Evolutionary conservation across 768 basidiomycete species (phyloP).

Genomic region (Dioszegia crocea): DNA sequence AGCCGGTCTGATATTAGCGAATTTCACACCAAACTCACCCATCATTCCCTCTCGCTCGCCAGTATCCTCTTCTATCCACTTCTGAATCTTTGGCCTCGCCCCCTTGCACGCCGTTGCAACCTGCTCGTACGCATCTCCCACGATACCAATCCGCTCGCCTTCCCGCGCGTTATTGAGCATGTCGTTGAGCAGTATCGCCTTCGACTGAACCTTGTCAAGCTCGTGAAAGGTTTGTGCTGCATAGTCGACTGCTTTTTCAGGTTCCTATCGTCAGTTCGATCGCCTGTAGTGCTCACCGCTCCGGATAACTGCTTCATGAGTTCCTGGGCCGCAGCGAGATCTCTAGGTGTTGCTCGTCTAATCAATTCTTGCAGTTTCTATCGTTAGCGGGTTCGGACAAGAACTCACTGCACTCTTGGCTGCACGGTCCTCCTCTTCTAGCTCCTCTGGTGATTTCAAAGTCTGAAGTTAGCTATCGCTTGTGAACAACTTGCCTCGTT

Average conservation of each 20-base stretch:
- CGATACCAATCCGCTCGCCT: conserved; percentile 69
- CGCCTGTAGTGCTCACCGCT: conserved; percentile 54
- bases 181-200: conserved; percentile 92
- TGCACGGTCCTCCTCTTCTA: conserved; percentile 89
- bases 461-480: conserved; percentile 55
- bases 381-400: background rate
- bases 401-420: conserved; percentile 75
- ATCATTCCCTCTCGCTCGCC: conserved; percentile 66
- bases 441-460: conserved; percentile 89
- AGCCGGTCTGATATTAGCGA: conserved; percentile 65
- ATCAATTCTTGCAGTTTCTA: conserved; percentile 98
- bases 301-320: conserved; percentile 94
- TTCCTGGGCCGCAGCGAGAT: conserved; percentile 91
- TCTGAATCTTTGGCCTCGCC: conserved; percentile 91
- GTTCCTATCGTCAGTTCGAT: conserved; percentile 56
- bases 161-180: conserved; percentile 89
- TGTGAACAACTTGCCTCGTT: conserved; percentile 46
- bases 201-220: conserved; percentile 87
- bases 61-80: conserved; percentile 79
- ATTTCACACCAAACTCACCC: conserved; percentile 55
- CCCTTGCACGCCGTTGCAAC: conserved; percentile 73
- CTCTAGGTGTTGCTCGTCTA: conserved; percentile 87
- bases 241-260: conserved; percentile 91
- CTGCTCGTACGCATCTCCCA: conserved; percentile 95
- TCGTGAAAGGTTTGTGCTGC: conserved; percentile 81